These are phyloP conservation scores for Wickerhamiella musiphila DNA, from an alignment of 805 yeast genomes.

Conservation along the genomic window DNA sequence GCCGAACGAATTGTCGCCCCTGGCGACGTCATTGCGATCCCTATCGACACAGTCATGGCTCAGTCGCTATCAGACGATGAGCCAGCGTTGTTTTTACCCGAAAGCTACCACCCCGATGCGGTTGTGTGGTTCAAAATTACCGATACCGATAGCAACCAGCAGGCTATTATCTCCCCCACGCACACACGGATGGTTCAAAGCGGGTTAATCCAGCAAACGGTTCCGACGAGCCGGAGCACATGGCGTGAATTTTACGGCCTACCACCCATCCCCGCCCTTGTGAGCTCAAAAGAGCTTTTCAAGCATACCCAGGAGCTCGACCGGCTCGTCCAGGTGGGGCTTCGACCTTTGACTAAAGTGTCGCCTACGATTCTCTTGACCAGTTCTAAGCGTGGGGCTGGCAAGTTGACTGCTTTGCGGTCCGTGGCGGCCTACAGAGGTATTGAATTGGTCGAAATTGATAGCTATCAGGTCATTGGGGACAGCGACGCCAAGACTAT, in stretches of 20 bases:
- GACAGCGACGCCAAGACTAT: slow-evolving; percentile 65
- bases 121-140: slow-evolving; percentile 75
- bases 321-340: slow-evolving; percentile 36
- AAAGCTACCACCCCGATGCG: slow-evolving; percentile 42
- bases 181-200: slow-evolving; percentile 54
- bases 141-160: slow-evolving; percentile 23
- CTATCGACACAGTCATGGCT: slow-evolving; percentile 54
- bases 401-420: slow-evolving; percentile 50
- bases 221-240: slow-evolving; percentile 17
- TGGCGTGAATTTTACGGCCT: slow-evolving; percentile 35
- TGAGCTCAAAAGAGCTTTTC: slow-evolving; percentile 26
- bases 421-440: slow-evolving; percentile 44
- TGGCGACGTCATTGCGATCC: slow-evolving; percentile 62
- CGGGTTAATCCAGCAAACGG: slow-evolving; percentile 31
- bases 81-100: slow-evolving; percentile 32
- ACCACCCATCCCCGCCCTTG: slow-evolving; percentile 18
- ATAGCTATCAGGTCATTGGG: slow-evolving; percentile 48
- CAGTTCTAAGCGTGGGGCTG: slow-evolving; percentile 60
- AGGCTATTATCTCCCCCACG: slow-evolving; percentile 44
- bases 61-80: slow-evolving; percentile 27
- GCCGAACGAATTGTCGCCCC: slow-evolving; percentile 38
- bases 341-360: slow-evolving; percentile 20
- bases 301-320: slow-evolving; percentile 34
- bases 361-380: slow-evolving; percentile 48
- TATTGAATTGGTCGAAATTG: slow-evolving; percentile 46